phyloP scores from a whole-genome alignment of 345 rosid species.

The Zanthoxylum bungeanum region DNA sequence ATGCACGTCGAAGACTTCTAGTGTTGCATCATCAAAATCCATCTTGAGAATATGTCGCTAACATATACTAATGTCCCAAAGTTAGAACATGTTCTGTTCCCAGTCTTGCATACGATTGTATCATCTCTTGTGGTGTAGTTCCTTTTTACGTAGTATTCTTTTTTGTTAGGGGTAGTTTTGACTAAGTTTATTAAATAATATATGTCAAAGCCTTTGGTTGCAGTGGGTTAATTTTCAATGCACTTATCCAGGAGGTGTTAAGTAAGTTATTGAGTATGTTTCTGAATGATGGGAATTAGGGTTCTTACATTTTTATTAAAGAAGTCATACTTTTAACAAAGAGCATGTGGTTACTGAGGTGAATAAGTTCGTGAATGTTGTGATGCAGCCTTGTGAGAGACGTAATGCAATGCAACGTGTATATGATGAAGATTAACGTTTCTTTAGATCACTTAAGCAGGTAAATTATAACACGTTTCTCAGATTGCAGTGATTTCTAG shows the following conservation, averaged over 20 bases:
- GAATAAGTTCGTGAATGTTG: slow-evolving; percentile 2
- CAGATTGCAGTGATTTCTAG: not conserved
- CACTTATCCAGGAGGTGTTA: not conserved
- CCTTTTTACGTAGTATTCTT: not conserved
- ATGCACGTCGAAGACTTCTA: no score
- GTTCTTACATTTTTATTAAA: not conserved
- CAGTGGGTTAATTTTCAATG: not conserved
- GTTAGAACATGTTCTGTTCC: slow-evolving; percentile 73
- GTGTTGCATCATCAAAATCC: no score
- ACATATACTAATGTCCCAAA: slow-evolving; percentile 72
- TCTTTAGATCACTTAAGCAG: not conserved
- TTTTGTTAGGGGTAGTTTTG: not conserved
- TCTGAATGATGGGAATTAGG: not conserved
- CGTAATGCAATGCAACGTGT: not conserved
- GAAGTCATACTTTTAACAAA: not conserved
- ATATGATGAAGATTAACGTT: slow-evolving; percentile 3
- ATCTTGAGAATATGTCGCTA: no score
- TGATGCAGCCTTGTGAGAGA: no score
- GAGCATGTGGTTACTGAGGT: not conserved
- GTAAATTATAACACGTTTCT: not conserved
- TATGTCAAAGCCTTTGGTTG: not conserved
- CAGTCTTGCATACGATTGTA: slow-evolving; percentile 71
- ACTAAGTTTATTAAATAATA: not conserved
- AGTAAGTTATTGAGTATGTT: not conserved
- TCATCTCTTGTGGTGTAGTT: slow-evolving; percentile 34